Percentiles rank a stretch among this genome's conserved stretches.
phyloP scores from a whole-genome alignment of 345 rosid genomes.

The Pugionium cornutum region DNA sequence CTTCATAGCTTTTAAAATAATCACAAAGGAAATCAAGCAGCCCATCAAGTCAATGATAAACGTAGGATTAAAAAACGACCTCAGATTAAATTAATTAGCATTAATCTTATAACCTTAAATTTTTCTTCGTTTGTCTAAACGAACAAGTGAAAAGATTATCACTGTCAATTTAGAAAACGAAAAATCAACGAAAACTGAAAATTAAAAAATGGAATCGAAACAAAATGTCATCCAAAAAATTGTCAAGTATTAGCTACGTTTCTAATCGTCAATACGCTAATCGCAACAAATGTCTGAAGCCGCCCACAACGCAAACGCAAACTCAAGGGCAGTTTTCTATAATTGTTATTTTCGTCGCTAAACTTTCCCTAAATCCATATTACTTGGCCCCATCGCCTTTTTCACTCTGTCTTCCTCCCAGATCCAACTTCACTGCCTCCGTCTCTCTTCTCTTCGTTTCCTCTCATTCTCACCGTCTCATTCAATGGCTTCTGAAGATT shows the following conservation, averaged over 20 bases:
- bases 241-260: too few relatives aligned
- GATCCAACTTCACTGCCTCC: slow-evolving; percentile 32
- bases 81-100: background rate
- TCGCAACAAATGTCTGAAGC: background rate
- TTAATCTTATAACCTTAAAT: background rate
- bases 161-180: too few relatives aligned
- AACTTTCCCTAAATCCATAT: slow-evolving; percentile 7
- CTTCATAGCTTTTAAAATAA: background rate
- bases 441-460: slow-evolving; percentile 25
- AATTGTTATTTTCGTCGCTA: slow-evolving; percentile 6
- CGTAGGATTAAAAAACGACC: slow-evolving; percentile 19
- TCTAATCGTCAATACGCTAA: background rate
- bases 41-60: slow-evolving; percentile 8
- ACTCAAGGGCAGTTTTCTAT: background rate
- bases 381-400: slow-evolving; percentile 45
- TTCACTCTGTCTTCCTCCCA: slow-evolving; percentile 44
- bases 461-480: slow-evolving; percentile 31
- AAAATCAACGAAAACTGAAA: too few relatives aligned
- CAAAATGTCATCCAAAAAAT: too few relatives aligned
- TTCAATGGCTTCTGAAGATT: slow-evolving; percentile 41
- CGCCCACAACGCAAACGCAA: background rate
- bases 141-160: slow-evolving; percentile 7
- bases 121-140: background rate
- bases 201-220: too few relatives aligned
- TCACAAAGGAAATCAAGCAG: slow-evolving; percentile 7